These are phyloP conservation scores for Cladorrhinum samala DNA, from an alignment of 495 filamentous ascomycete species.

Conservation along the genomic window DNA sequence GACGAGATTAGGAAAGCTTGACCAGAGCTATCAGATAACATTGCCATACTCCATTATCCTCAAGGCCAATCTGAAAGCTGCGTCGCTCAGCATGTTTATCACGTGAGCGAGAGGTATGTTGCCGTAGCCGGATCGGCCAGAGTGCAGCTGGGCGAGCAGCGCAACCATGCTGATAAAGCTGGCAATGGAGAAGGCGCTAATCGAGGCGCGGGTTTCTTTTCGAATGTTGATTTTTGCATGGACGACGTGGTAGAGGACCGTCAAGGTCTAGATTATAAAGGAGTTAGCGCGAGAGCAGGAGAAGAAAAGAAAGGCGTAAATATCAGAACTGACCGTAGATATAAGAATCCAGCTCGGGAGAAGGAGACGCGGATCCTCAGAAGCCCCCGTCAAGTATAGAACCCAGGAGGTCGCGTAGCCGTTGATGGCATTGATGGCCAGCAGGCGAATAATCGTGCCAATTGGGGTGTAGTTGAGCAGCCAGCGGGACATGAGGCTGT, in stretches of 20 bases:
- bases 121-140: conserved; percentile 57
- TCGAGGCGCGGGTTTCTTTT: conserved; percentile 72
- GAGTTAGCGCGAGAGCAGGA: neutral
- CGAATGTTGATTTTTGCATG: conserved; percentile 76
- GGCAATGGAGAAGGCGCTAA: conserved; percentile 67
- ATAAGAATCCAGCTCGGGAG: conserved; percentile 83
- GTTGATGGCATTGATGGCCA: conserved; percentile 72
- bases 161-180: conserved; percentile 71
- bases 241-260: conserved; percentile 72
- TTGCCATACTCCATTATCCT: conserved; percentile 28
- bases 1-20: no score
- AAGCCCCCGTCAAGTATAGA: conserved; percentile 67
- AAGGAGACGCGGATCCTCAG: conserved; percentile 69
- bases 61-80: conserved; percentile 13
- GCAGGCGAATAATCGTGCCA: conserved; percentile 76
- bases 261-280: conserved; percentile 53
- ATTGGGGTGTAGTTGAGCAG: conserved; percentile 82
- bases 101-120: conserved; percentile 58
- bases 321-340: conserved; percentile 53
- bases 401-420: conserved; percentile 77
- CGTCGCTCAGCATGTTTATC: conserved; percentile 40
- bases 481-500: conserved; percentile 90
- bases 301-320: neutral
- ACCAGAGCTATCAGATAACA: conserved; percentile 18
- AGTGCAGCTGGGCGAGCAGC: conserved; percentile 61